Conservation (phyloP, 495 filamentous ascomycete genomes). For the Xylaria bambusicola region DNA sequence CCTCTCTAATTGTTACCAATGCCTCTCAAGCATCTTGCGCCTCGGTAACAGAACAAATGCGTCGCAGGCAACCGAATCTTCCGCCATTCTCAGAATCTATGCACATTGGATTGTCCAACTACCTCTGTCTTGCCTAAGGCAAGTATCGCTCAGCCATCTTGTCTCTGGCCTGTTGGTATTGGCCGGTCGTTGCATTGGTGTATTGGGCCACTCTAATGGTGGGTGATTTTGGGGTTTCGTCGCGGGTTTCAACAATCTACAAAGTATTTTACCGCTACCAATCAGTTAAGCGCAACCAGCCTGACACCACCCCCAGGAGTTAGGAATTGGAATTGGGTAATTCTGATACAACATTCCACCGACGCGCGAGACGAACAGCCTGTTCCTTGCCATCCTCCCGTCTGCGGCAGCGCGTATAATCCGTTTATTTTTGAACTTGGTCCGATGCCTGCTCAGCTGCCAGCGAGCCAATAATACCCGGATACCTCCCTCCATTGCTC, state of each 20-base stretch:
- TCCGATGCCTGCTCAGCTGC: constrained; percentile 16
- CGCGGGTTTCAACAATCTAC: constrained; percentile 22
- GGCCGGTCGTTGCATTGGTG: background rate
- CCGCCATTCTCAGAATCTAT: background rate
- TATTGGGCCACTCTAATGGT: background rate
- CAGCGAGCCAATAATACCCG: constrained; percentile 17
- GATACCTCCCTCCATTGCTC: constrained; percentile 13
- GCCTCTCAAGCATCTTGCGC: background rate
- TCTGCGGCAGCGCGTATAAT: constrained; percentile 6
- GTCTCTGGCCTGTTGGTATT: background rate
- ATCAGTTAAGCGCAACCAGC: constrained; percentile 20
- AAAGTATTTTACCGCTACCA: constrained; percentile 18
- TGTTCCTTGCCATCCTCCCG: constrained; percentile 13
- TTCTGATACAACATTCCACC: constrained; percentile 24
- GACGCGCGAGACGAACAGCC: constrained; percentile 16
- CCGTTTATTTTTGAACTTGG: constrained; percentile 3
- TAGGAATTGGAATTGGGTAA: constrained; percentile 10
- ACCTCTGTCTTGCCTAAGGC: too few relatives aligned
- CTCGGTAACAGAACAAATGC: constrained; percentile 5
- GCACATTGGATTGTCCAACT: too few relatives aligned
- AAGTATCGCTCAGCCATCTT: background rate
- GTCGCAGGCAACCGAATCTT: background rate
- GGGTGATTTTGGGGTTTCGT: constrained; percentile 11
- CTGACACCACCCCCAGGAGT: constrained; percentile 13
- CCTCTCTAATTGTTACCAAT: too few relatives aligned